Conservation (phyloP, 2,329 filamentous ascomycete species). For the Pleoardoris graminearum region DNA sequence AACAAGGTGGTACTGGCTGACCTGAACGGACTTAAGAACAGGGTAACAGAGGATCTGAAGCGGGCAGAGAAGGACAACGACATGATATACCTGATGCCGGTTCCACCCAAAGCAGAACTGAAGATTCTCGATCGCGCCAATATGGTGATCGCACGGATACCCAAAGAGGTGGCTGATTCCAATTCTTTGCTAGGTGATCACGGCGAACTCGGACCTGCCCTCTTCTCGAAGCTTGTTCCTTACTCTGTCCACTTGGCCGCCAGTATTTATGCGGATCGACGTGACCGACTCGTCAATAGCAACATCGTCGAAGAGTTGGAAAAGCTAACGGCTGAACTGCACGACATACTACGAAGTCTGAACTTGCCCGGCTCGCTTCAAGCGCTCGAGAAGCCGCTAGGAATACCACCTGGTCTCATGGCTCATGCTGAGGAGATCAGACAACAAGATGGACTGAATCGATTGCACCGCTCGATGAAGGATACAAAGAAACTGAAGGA, state of each 20-base stretch:
- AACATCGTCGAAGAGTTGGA: constrained; percentile 86
- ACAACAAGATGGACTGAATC: constrained; percentile 82
- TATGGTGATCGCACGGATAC: constrained; percentile 81
- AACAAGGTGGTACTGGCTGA: constrained; percentile 82
- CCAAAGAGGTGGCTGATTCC: constrained; percentile 80
- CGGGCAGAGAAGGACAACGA: constrained; percentile 96
- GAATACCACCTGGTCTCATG: constrained; percentile 79
- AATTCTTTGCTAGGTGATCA: constrained; percentile 78
- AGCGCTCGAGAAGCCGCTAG: constrained; percentile 90
- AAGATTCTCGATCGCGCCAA: constrained; percentile 82
- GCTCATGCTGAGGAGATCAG: constrained; percentile 93
- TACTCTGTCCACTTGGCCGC: constrained; percentile 95
- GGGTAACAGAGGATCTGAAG: constrained; percentile 84
- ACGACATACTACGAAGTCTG: constrained; percentile 76
- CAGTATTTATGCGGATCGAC: constrained; percentile 90
- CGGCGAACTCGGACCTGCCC: constrained; percentile 76
- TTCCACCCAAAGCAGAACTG: constrained; percentile 86
- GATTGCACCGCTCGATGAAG: constrained; percentile 76
- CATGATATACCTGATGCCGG: constrained; percentile 84
- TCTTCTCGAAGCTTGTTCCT: constrained; percentile 90
- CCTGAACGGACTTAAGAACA: constrained; percentile 77
- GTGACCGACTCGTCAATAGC: constrained; percentile 87
- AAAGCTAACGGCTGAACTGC: constrained; percentile 74
- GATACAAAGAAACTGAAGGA: constrained; percentile 89
- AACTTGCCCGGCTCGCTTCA: constrained; percentile 92